phyloP scores from a whole-genome alignment of 2,329 filamentous ascomycete species.

The Aspergillus fumigatiaffinis region DNA sequence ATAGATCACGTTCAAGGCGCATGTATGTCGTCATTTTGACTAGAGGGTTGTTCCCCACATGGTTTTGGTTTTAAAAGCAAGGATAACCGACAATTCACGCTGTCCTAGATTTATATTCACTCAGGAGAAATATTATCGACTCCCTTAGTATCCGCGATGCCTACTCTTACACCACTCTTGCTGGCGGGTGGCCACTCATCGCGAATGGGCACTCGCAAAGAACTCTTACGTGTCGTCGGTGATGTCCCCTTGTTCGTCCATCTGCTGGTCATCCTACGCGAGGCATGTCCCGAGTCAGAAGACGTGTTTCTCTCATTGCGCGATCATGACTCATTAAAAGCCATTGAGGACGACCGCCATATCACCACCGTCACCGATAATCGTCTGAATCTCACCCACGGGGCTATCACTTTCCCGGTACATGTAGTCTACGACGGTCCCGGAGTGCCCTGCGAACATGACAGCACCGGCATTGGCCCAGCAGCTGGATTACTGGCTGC shows the following conservation, averaged over 20 bases:
- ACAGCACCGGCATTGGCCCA: slow-evolving; percentile 15
- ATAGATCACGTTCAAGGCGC: neutral
- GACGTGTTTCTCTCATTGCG: slow-evolving; percentile 17
- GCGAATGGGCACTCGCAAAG: slow-evolving; percentile 28
- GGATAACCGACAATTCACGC: neutral
- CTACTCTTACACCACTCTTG: slow-evolving; percentile 23
- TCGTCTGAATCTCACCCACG: neutral
- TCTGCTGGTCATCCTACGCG: slow-evolving; percentile 5
- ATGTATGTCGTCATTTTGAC: neutral
- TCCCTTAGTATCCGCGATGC: neutral
- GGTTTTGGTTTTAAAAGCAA: neutral
- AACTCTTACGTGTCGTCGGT: slow-evolving; percentile 27
- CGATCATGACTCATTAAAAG: neutral
- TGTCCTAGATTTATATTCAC: too few species aligned
- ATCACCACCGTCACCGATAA: neutral
- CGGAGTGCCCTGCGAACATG: neutral
- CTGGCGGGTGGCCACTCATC: slow-evolving; percentile 31
- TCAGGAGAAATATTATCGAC: too few species aligned
- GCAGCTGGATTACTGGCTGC: slow-evolving; percentile 31
- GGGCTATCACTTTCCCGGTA: neutral
- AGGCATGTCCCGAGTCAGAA: neutral
- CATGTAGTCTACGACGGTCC: neutral
- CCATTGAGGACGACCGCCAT: neutral
- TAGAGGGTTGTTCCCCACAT: neutral
- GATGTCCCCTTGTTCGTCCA: slow-evolving; percentile 25